phyloP scores from a whole-genome alignment of 192 early-diverging fungal genomes.

The Gamsiella multidivaricata region DNA sequence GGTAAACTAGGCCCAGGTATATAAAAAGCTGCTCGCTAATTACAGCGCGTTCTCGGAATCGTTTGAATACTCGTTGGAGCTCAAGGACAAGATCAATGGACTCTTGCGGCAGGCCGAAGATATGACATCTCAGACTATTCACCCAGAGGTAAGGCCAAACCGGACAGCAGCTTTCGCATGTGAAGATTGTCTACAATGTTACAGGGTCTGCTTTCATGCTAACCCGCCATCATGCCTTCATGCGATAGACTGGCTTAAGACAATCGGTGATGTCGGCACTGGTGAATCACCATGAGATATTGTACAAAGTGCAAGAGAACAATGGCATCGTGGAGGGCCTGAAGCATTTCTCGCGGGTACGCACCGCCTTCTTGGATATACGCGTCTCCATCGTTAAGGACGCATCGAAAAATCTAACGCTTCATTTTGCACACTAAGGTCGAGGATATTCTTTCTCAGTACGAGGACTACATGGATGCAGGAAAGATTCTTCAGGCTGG shows the following conservation, averaged over 20 bases:
- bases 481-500: slow-evolving; percentile 47
- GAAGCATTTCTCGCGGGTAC: slow-evolving; percentile 38
- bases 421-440: slow-evolving; percentile 9
- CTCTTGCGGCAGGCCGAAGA: slow-evolving; percentile 22
- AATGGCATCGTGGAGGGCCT: slow-evolving; percentile 31
- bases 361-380: background rate
- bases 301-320: slow-evolving; percentile 45
- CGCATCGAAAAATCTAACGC: background rate
- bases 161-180: too few relatives aligned
- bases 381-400: too few relatives aligned
- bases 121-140: slow-evolving; percentile 11
- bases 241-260: slow-evolving; percentile 28
- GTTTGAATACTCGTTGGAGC: slow-evolving; percentile 37
- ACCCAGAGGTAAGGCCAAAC: slow-evolving; percentile 22
- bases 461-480: slow-evolving; percentile 36
- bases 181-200: background rate
- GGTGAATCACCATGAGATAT: slow-evolving; percentile 40
- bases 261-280: slow-evolving; percentile 38
- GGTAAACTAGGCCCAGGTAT: slow-evolving; percentile 49
- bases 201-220: background rate
- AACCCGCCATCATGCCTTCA: background rate
- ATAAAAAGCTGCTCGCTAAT: slow-evolving; percentile 51
- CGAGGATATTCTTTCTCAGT: slow-evolving; percentile 31
- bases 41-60: slow-evolving; percentile 41
- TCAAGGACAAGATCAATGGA: slow-evolving; percentile 42